Evolutionary conservation across 495 filamentous ascomycete species (phyloP), one percentile per base, ranked within the genome.

Genomic region (Trichoderma reesei): DNA sequence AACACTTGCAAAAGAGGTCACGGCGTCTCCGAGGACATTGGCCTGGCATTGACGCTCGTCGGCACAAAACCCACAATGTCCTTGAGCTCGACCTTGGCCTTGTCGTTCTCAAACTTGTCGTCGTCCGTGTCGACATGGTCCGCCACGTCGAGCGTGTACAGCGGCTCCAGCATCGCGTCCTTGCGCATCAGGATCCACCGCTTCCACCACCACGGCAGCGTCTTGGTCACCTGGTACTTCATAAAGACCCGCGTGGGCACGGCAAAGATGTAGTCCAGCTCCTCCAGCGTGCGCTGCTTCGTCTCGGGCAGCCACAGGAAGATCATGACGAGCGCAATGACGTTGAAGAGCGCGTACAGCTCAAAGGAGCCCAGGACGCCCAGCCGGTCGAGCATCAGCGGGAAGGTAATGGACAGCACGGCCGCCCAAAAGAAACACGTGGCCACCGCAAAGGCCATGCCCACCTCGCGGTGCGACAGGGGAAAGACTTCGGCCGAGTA

Each of bases 231-330:
- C 74, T 94, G 88, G 70, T 91, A 90, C 39, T 66, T 65, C 69
- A 82, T 82, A 70, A 90, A 88, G 41, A 78, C 79, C 51, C 80
- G 68, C 33, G 82, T 87, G 0, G 87, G 87, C 13, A 91, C 87
- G 8, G 84, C 88, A 66, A 91, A 95, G 63, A 95, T 84, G 70
- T 91, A 90, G 74, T 95, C 90, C 42, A 95, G 78, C 71, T 95
- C 90, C 73, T 95, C 90, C 11, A 88, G 76, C 3, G 83, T 85
- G 16, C 81, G 79, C 75, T 86, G 82, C 76, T 88, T 88, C 8
- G 86, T 88, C 75, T 88, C 86, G 8, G 83, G 83, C 36, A 91
- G 74, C 65, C 80, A 82, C 14, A 89, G 78, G 73, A 89, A 89
- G 68, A 90, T 88, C 78, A 90, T 75, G 56, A 84, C 56, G 39